Percentiles rank a stretch among this genome's conserved stretches.
Evolutionary conservation across 129 eudicot genomes (phyloP).

Genomic region (Pulicaria dysenterica): DNA sequence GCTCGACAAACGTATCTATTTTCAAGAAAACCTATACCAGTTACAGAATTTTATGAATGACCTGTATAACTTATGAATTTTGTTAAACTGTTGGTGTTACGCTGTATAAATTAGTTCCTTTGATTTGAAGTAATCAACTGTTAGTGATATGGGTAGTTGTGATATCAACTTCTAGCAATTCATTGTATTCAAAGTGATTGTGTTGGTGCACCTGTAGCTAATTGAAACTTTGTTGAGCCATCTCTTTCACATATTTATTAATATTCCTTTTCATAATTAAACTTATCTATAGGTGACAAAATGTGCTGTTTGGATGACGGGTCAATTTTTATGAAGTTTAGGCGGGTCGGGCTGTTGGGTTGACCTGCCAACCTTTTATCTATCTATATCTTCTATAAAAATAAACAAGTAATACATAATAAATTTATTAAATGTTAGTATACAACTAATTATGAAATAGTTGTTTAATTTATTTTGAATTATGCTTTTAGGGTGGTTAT

Average conservation of each 20-base stretch:
- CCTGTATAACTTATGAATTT: too few species aligned
- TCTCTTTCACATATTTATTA: conserved; percentile 24
- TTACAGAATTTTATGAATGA: too few species aligned
- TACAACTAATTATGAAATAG: not conserved
- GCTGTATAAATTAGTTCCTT: not conserved
- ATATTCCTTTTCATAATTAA: not conserved
- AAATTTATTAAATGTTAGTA: not conserved
- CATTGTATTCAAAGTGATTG: conserved; percentile 30
- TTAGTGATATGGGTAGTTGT: conserved; percentile 33
- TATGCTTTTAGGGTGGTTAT: not conserved
- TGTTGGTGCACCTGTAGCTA: conserved; percentile 20
- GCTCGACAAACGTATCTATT: not conserved
- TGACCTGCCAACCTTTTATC: conserved; percentile 1
- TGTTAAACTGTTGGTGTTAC: not conserved
- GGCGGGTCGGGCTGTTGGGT: not conserved
- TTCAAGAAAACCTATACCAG: not conserved
- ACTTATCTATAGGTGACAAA: not conserved
- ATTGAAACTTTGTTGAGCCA: conserved; percentile 21
- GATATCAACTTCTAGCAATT: conserved; percentile 27
- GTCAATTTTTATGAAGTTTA: not conserved
- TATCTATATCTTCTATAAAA: not conserved
- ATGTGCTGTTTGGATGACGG: conserved; percentile 1
- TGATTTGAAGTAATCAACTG: conserved; percentile 21
- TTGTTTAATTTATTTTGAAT: not conserved
- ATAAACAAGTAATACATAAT: not conserved